Percentiles rank a stretch among this genome's conserved stretches.
These are phyloP conservation scores for Yueomyces sinensis DNA, from an alignment of 805 yeast genomes.

Conservation along the genomic window DNA sequence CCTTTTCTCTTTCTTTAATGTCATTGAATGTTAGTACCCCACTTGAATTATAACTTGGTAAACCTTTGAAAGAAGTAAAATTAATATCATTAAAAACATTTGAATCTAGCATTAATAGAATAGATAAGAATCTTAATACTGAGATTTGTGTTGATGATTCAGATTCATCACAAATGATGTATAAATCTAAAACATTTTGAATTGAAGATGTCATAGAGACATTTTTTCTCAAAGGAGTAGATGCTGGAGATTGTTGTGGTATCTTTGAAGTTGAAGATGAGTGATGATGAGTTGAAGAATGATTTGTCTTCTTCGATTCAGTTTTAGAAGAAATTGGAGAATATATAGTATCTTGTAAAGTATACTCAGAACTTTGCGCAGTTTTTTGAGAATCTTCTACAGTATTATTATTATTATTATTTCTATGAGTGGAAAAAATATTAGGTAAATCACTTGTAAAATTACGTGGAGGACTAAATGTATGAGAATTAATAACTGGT, in stretches of 20 bases:
- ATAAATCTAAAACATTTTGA: slow-evolving; percentile 14
- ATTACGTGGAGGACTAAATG: background rate
- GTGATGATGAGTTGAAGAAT: background rate
- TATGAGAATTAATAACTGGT: background rate
- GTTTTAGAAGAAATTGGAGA: background rate
- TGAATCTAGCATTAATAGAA: slow-evolving; percentile 15
- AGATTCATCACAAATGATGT: slow-evolving; percentile 12
- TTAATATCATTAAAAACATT: slow-evolving; percentile 16
- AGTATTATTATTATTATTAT: background rate
- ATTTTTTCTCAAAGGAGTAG: background rate
- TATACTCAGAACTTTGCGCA: background rate
- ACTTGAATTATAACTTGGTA: slow-evolving; percentile 4
- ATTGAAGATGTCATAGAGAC: background rate
- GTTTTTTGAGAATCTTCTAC: background rate
- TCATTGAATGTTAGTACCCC: background rate
- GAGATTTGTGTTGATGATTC: slow-evolving; percentile 19
- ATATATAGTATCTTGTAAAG: background rate
- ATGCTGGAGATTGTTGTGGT: background rate
- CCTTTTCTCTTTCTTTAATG: slow-evolving; percentile 4
- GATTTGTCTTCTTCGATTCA: background rate
- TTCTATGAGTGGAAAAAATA: background rate
- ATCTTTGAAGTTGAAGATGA: background rate
- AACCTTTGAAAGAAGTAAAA: slow-evolving; percentile 10
- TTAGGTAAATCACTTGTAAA: background rate
- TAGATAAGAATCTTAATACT: slow-evolving; percentile 14